Percentiles rank a stretch among this genome's conserved stretches.
Conservation (phyloP, 2,329 filamentous ascomycete species). For the Ceratocystis diversiconidia region DNA sequence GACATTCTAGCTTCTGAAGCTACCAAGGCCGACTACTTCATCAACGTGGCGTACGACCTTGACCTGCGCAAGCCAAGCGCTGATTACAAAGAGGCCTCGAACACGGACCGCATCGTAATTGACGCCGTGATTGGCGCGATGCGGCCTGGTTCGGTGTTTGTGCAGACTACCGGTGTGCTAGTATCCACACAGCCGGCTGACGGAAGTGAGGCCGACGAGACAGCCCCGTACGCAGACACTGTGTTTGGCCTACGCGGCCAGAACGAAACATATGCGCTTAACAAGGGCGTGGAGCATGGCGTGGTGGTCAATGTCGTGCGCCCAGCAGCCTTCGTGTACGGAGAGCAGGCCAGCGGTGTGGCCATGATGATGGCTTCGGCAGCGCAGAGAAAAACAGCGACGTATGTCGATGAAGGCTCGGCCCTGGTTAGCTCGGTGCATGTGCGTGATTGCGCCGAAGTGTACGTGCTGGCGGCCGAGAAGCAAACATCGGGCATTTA, state of each 20-base stretch:
- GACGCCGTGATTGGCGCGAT: constrained; percentile 27
- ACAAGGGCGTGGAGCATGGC: constrained; percentile 22
- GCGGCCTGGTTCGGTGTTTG: constrained; percentile 26
- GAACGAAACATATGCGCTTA: constrained; percentile 25
- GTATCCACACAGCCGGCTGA: constrained; percentile 20
- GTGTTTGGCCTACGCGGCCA: constrained; percentile 22
- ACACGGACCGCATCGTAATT: constrained; percentile 26
- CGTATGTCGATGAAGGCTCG: constrained; percentile 24
- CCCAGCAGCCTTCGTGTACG: constrained; percentile 32
- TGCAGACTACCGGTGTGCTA: constrained; percentile 26
- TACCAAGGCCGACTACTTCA: constrained; percentile 29
- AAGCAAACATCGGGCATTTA: constrained; percentile 27
- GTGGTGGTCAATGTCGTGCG: constrained; percentile 28
- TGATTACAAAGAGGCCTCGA: constrained; percentile 22
- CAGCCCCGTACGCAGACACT: constrained; percentile 20
- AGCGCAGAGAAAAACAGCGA: constrained; percentile 22
- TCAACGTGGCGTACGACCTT: constrained; percentile 30
- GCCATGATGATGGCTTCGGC: constrained; percentile 25
- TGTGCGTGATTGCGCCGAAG: constrained; percentile 30
- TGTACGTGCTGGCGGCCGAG: constrained; percentile 28
- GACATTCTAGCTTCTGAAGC: constrained; percentile 28
- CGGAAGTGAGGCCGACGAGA: constrained; percentile 24
- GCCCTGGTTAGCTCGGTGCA: constrained; percentile 26
- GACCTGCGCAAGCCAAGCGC: constrained; percentile 23
- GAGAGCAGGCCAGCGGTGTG: constrained; percentile 28